Percentiles rank a stretch among this genome's conserved stretches.
Evolutionary conservation across 2,329 filamentous ascomycete species (phyloP).

Genomic region (Pseudogymnoascus sp.): DNA sequence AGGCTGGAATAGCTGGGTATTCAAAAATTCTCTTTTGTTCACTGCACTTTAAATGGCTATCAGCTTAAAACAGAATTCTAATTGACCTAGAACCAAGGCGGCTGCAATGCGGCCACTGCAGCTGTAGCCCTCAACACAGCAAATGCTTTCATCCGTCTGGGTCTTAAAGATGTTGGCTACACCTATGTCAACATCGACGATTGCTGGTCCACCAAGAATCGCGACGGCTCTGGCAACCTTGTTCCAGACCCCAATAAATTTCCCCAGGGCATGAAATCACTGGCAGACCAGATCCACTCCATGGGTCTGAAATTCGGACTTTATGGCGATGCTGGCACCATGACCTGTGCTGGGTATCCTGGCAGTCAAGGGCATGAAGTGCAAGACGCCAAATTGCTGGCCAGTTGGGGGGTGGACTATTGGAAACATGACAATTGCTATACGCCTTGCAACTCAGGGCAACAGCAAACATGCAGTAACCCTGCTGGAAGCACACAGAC

Average conservation of each 20-base stretch:
- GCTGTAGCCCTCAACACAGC: constrained; percentile 1
- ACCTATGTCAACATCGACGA: constrained; percentile 33
- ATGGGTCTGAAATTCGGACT: constrained; percentile 14
- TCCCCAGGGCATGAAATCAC: constrained; percentile 25
- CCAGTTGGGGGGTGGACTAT: constrained; percentile 42
- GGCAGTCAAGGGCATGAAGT: constrained; percentile 42
- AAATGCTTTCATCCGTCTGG: constrained; percentile 10
- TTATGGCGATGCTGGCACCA: constrained; percentile 39
- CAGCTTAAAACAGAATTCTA: not conserved
- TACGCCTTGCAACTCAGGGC: constrained; percentile 40
- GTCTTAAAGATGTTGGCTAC: constrained; percentile 14
- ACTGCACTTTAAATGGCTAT: not conserved
- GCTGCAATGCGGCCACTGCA: not conserved
- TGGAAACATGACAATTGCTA: constrained; percentile 48
- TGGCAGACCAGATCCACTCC: constrained; percentile 13
- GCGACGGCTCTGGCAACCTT: constrained; percentile 30
- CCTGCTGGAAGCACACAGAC: constrained; percentile 11
- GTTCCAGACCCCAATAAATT: constrained; percentile 31
- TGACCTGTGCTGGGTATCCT: constrained; percentile 25
- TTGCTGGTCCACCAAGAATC: constrained; percentile 36
- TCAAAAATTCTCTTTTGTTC: not conserved
- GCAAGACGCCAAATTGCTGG: constrained; percentile 41
- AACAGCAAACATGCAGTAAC: constrained; percentile 16
- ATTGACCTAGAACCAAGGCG: not conserved
- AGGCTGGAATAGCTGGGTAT: constrained; percentile 18